Conservation (phyloP, 2,329 filamentous ascomycete genomes). For the Pseudogymnoascus sp. region DNA sequence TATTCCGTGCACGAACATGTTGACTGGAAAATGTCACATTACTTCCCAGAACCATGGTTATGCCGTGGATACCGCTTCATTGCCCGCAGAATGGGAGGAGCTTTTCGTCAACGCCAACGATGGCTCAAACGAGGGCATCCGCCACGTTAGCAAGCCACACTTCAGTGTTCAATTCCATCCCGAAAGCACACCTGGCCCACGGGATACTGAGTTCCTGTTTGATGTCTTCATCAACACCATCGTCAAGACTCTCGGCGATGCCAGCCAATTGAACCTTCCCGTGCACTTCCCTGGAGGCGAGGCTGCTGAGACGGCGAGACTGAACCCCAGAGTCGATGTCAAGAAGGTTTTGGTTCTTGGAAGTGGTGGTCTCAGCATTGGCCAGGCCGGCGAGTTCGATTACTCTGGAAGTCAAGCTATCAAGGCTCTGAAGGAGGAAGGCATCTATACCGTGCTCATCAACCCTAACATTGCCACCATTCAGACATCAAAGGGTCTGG, state of each 20-base stretch:
- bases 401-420: slow-evolving; percentile 98
- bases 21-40: slow-evolving; percentile 96
- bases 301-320: slow-evolving; percentile 65
- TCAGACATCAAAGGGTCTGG: slow-evolving; percentile 93
- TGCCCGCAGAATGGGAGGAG: slow-evolving; percentile 78
- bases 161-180: slow-evolving; percentile 99
- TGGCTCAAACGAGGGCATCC: slow-evolving; percentile 94
- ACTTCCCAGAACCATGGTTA: slow-evolving; percentile 98
- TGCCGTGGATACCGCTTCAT: slow-evolving; percentile 72
- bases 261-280: slow-evolving; percentile 58
- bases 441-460: slow-evolving; percentile 95
- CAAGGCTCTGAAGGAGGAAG: slow-evolving; percentile 95
- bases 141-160: slow-evolving; percentile 75
- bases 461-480: slow-evolving; percentile 99
- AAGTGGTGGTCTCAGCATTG: slow-evolving; percentile 91
- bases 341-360: slow-evolving; percentile 95
- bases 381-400: slow-evolving; percentile 96
- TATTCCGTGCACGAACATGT: slow-evolving; percentile 92
- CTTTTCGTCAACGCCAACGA: slow-evolving; percentile 98
- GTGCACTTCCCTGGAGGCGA: slow-evolving; percentile 84
- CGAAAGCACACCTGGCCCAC: slow-evolving; percentile 88
- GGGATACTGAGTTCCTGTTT: slow-evolving; percentile 93
- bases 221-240: slow-evolving; percentile 93
- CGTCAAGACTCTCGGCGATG: slow-evolving; percentile 58
- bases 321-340: slow-evolving; percentile 70